Evolutionary conservation across 2,329 filamentous ascomycete species (phyloP).

Genomic region (Raffaelea ambrosiae): DNA sequence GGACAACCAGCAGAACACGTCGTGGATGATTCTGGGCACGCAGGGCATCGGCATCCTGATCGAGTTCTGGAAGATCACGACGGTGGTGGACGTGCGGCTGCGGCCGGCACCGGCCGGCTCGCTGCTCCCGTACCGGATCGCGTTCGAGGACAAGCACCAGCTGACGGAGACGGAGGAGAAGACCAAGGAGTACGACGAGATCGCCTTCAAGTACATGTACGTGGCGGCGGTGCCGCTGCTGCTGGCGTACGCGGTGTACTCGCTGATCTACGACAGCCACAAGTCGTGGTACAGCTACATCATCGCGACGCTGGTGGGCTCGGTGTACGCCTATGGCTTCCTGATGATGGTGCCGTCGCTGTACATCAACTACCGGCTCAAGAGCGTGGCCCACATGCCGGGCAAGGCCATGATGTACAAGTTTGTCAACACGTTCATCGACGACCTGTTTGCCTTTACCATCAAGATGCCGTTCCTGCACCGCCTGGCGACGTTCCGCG

Average conservation of each 20-base stretch:
- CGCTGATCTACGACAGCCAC: slow-evolving; percentile 83
- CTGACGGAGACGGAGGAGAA: slow-evolving; percentile 93
- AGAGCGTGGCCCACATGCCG: slow-evolving; percentile 94
- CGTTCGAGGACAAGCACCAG: slow-evolving; percentile 94
- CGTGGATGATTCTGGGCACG: slow-evolving; percentile 95
- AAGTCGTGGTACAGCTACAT: slow-evolving; percentile 98
- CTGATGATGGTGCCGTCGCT: slow-evolving; percentile 97
- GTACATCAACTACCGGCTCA: slow-evolving; percentile 98
- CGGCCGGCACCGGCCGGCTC: slow-evolving; percentile 60
- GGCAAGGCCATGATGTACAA: slow-evolving; percentile 96
- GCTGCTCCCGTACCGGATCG: slow-evolving; percentile 67
- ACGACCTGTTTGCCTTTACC: slow-evolving; percentile 96
- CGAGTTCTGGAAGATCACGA: slow-evolving; percentile 89
- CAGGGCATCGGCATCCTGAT: slow-evolving; percentile 73
- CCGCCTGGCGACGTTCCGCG: slow-evolving; percentile 80
- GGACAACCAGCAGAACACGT: slow-evolving; percentile 96
- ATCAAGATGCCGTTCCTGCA: slow-evolving; percentile 98
- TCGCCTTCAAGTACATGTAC: slow-evolving; percentile 97
- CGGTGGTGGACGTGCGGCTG: slow-evolving; percentile 80
- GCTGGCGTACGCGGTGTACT: slow-evolving; percentile 83
- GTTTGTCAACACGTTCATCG: slow-evolving; percentile 97
- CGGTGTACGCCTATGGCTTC: slow-evolving; percentile 96
- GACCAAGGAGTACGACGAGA: slow-evolving; percentile 96
- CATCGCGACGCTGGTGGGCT: slow-evolving; percentile 89
- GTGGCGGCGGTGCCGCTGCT: slow-evolving; percentile 83